A percentile compares a stretch with the other conserved stretches of the same genome.
Conservation (phyloP, 306 rosid species). For the Inga laurina region DNA sequence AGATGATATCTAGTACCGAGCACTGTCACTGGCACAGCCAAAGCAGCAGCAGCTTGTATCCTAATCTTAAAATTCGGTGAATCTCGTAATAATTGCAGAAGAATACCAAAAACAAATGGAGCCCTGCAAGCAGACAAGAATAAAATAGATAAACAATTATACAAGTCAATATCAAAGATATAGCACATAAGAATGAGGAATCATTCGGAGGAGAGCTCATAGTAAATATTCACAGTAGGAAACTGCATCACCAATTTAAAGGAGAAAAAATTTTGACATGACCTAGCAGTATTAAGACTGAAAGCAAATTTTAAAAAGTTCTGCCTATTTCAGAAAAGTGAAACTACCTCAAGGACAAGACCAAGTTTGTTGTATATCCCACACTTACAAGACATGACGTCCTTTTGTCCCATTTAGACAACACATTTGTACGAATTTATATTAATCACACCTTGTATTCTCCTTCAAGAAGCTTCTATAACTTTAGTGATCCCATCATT, state of each 20-base stretch:
- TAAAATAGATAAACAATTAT: background rate
- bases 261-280: background rate
- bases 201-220: background rate
- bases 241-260: background rate
- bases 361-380: background rate
- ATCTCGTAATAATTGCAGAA: constrained; percentile 75
- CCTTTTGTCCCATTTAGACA: background rate
- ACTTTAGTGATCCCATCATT: background rate
- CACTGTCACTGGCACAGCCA: constrained; percentile 80
- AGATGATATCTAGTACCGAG: constrained; percentile 50
- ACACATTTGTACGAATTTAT: background rate
- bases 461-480: background rate
- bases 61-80: constrained; percentile 89
- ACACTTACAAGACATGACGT: background rate
- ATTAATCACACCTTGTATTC: background rate
- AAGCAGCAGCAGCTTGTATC: constrained; percentile 96
- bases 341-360: background rate
- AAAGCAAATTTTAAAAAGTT: background rate
- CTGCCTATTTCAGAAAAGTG: background rate
- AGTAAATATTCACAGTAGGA: background rate
- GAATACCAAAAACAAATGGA: constrained; percentile 76
- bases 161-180: background rate
- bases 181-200: background rate
- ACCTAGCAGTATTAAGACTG: background rate
- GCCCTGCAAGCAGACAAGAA: constrained; percentile 58